Base-by-base conservation (phyloP, 768 basidiomycete genomes). In the Arthromyces matolae region DNA sequence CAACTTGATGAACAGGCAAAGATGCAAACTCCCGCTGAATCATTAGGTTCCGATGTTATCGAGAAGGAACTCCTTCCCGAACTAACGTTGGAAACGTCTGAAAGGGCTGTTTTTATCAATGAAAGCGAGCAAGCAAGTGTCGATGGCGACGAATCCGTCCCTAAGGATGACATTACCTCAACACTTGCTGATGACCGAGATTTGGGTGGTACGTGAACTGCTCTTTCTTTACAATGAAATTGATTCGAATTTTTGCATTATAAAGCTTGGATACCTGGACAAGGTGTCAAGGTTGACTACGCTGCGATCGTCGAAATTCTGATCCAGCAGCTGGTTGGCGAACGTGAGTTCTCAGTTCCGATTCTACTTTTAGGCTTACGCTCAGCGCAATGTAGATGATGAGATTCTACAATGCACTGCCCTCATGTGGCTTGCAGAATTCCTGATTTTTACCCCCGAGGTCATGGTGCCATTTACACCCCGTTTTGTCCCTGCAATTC, bases 391-490 rank as follows among this genome's bases (percentile, higher is more conserved):
- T 48, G 42, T 55, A 93, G 96, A 97, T 59, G 89, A 92, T 51
- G 93, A 95, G 61, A 89, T 95, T 23, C 93, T 96, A 54, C 92
- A 96, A 57, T 90, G 89, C 0, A 94, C 89, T 0, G 90, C 93
- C n/a, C 76, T 99, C 13, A 75, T 80, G 51, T 99, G 96, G 96
- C 72, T 99, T 19, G 81, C 89, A 5, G 91, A 93, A 54, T 93
- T 98, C 67, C 71, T 98, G 25, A 76, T 72, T 39, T 92, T 97
- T 57, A 86, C 84, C 1, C 84, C 88, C 45, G 90, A 93, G 61
- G 91, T 94, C 45, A 90, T 98, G 77, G 81, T 98, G 22, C 89
- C 90, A 2, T 96, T 96, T 61, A 92, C 93, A 0, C 93, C 96
- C 1, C 84, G 91, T 32, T 83, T 99, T 36, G 86, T 99, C 35